phyloP scores from a whole-genome alignment of 306 rosid genomes.

The Hylodesmum podocarpum region DNA sequence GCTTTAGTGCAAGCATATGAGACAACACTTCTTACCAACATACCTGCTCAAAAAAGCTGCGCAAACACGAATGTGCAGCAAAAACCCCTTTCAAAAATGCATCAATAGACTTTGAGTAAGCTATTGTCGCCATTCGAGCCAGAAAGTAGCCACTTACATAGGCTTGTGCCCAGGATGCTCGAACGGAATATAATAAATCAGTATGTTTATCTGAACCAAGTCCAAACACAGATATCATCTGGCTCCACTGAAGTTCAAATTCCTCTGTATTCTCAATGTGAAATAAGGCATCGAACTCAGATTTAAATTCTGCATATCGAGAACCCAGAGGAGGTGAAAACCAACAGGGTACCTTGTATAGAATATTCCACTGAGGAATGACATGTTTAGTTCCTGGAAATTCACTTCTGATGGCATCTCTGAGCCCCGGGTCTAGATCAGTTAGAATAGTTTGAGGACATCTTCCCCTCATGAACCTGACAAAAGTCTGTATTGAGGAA shows the following conservation, averaged over 20 bases:
- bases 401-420: constrained; percentile 68
- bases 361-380: constrained; percentile 60
- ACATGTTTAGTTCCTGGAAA: constrained; percentile 76
- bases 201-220: constrained; percentile 72
- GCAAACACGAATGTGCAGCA: constrained; percentile 66
- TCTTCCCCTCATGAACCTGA: constrained; percentile 86
- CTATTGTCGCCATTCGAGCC: constrained; percentile 66
- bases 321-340: constrained; percentile 74
- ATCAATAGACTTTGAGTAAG: constrained; percentile 65
- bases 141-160: constrained; percentile 74
- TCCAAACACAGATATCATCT: constrained; percentile 68
- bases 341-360: constrained; percentile 76
- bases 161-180: constrained; percentile 74
- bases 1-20: neutral
- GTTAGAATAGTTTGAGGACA: constrained; percentile 84
- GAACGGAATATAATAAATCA: constrained; percentile 57
- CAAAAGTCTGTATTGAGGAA: constrained; percentile 62
- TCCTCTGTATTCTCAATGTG: constrained; percentile 73
- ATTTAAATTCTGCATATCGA: constrained; percentile 76
- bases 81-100: constrained; percentile 69
- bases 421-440: constrained; percentile 79
- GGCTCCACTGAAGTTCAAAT: constrained; percentile 87
- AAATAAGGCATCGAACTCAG: constrained; percentile 69
- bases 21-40: neutral
- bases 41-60: constrained; percentile 93